These are phyloP conservation scores for Cutaneotrichosporon sp. DNA, from an alignment of 1,284 basidiomycete genomes.

Conservation along the genomic window DNA sequence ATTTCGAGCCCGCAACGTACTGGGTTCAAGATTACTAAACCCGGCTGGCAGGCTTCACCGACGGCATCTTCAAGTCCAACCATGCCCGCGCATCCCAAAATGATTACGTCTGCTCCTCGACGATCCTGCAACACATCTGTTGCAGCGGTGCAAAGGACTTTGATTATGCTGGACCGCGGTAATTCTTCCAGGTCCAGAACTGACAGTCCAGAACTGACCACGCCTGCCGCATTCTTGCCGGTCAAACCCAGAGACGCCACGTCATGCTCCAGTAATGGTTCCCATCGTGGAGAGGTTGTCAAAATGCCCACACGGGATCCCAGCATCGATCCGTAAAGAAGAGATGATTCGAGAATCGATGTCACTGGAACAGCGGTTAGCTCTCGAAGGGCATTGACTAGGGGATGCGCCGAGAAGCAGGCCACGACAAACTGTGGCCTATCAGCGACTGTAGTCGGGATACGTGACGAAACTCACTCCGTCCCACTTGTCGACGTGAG, in stretches of 20 bases:
- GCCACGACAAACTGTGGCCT: conserved; percentile 49
- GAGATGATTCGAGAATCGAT: conserved; percentile 54
- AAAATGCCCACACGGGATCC: conserved; percentile 52
- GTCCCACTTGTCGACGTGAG: conserved; percentile 19
- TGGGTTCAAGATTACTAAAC: conserved; percentile 51
- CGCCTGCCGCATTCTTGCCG: conserved; percentile 47
- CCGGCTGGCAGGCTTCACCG: conserved; percentile 25
- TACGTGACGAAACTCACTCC: no score
- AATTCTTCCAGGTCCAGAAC: conserved; percentile 51
- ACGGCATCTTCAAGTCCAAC: conserved; percentile 51
- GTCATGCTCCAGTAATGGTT: conserved; percentile 48
- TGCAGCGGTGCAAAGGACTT: conserved; percentile 41
- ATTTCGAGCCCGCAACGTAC: conserved; percentile 45
- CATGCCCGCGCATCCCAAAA: conserved; percentile 55
- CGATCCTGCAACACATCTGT: conserved; percentile 30
- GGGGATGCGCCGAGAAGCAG: conserved; percentile 55
- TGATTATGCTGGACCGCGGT: conserved; percentile 43
- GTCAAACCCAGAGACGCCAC: conserved; percentile 36
- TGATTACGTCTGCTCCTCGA: conserved; percentile 48
- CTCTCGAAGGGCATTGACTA: conserved; percentile 50
- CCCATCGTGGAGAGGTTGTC: conserved; percentile 53
- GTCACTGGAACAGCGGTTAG: conserved; percentile 45
- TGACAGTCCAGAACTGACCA: conserved; percentile 50
- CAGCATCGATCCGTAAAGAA: conserved; percentile 39
- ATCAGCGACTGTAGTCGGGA: conserved; percentile 8